Percentiles rank a stretch among this genome's conserved stretches.
phyloP scores from a whole-genome alignment of 768 basidiomycete species.

The Pulveroboletus sp. region DNA sequence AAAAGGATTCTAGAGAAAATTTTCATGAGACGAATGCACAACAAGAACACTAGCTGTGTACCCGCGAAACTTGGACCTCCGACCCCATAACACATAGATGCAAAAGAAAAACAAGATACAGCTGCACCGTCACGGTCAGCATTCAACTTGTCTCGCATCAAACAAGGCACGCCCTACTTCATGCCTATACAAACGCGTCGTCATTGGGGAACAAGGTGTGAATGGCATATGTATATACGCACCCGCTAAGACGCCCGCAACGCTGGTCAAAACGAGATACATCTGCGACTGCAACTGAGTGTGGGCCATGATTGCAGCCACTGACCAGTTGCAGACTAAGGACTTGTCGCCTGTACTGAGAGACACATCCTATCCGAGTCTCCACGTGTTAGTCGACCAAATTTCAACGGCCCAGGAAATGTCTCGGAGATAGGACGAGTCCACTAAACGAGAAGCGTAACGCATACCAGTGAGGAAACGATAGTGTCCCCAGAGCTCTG shows the following conservation, averaged over 20 bases:
- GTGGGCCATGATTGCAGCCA: too few species aligned
- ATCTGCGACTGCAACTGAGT: not conserved
- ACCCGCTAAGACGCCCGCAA: conserved; percentile 14
- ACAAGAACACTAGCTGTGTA: not conserved
- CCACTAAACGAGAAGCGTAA: too few species aligned
- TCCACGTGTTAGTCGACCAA: too few species aligned
- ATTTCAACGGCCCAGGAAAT: too few species aligned
- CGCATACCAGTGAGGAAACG: too few species aligned
- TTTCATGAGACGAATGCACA: not conserved
- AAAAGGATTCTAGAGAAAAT: conserved; percentile 8
- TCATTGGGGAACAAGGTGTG: not conserved
- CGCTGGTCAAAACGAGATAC: conserved; percentile 4
- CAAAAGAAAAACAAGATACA: conserved; percentile 18
- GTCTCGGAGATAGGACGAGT: too few species aligned
- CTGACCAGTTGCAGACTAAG: too few species aligned
- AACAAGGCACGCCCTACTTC: conserved; percentile 6
- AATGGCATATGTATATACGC: not conserved
- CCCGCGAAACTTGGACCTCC: conserved; percentile 3
- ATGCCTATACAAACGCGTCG: conserved; percentile 6
- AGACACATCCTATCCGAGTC: not conserved
- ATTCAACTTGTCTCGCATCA: not conserved
- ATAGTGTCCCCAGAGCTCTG: too few species aligned
- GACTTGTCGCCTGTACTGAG: not conserved
- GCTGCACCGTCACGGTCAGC: conserved; percentile 2
- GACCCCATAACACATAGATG: conserved; percentile 15